Conservation (phyloP, 2,329 filamentous ascomycete genomes). For the Colletotrichum sp. region DNA sequence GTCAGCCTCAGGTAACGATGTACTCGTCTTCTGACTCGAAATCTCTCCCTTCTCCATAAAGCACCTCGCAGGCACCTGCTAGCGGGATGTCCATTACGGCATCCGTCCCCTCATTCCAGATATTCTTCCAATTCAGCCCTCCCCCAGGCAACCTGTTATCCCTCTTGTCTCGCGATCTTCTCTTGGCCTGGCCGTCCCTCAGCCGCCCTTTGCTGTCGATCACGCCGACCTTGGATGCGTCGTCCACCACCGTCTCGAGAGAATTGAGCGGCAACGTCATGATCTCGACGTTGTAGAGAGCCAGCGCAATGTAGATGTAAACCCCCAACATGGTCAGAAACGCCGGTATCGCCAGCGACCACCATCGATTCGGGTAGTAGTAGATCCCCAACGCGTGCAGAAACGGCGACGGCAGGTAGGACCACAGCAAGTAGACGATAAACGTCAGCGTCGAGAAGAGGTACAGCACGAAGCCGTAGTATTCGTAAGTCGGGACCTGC, state of each 20-base stretch:
- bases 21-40: slow-evolving; percentile 25
- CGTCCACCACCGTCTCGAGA: slow-evolving; percentile 91
- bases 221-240: slow-evolving; percentile 83
- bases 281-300: slow-evolving; percentile 87
- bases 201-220: slow-evolving; percentile 73
- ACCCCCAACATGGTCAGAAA: slow-evolving; percentile 88
- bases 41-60: slow-evolving; percentile 73
- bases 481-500: slow-evolving; percentile 98
- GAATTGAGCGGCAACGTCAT: slow-evolving; percentile 81
- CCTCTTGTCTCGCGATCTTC: slow-evolving; percentile 33
- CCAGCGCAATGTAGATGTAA: slow-evolving; percentile 94
- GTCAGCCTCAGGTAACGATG: slow-evolving; percentile 1
- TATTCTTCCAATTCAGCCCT: slow-evolving; percentile 72
- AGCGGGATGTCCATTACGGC: slow-evolving; percentile 97
- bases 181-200: slow-evolving; percentile 36
- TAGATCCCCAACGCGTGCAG: slow-evolving; percentile 91
- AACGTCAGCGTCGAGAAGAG: slow-evolving; percentile 86
- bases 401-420: slow-evolving; percentile 89
- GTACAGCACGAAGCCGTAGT: slow-evolving; percentile 98
- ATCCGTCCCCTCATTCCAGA: slow-evolving; percentile 94
- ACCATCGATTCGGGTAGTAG: slow-evolving; percentile 98
- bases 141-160: slow-evolving; percentile 41
- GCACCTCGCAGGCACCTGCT: slow-evolving; percentile 90
- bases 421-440: slow-evolving; percentile 77
- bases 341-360: slow-evolving; percentile 89